These are phyloP conservation scores for Tuber borchii DNA, from an alignment of 495 filamentous ascomycete genomes.

Conservation along the genomic window DNA sequence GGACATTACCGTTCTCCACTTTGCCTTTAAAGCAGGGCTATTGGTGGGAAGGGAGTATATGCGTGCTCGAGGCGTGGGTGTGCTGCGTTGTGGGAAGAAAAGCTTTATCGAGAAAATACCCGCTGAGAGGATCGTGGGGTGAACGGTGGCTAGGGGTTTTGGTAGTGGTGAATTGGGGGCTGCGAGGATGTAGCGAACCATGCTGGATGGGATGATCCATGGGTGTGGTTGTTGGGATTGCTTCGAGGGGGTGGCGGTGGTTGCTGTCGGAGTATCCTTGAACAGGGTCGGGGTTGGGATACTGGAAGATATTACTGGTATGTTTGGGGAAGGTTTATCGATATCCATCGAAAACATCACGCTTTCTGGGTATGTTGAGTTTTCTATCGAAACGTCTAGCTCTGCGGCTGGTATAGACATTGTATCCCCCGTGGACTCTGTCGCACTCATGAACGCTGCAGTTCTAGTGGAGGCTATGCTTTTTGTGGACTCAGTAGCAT, in stretches of 20 bases:
- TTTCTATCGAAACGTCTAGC: slow-evolving; percentile 13
- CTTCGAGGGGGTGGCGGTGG: slow-evolving; percentile 32
- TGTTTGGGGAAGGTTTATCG: slow-evolving; percentile 16
- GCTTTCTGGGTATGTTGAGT: background rate
- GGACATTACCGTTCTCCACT: slow-evolving; percentile 47
- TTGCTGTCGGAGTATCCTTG: slow-evolving; percentile 42
- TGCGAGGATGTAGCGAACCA: slow-evolving; percentile 19
- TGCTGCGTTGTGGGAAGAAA: slow-evolving; percentile 54
- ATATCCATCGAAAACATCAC: slow-evolving; percentile 13
- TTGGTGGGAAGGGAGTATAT: slow-evolving; percentile 63
- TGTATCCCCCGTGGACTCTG: background rate
- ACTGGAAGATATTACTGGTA: background rate
- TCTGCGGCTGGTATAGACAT: background rate
- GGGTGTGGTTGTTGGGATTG: slow-evolving; percentile 28
- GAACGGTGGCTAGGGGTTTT: slow-evolving; percentile 13
- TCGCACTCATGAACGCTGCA: background rate
- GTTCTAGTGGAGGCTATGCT: background rate
- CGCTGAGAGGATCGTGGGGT: slow-evolving; percentile 27
- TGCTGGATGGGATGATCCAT: slow-evolving; percentile 36
- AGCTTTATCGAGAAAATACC: slow-evolving; percentile 56
- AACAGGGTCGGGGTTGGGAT: background rate
- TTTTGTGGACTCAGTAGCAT: background rate
- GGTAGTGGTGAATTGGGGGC: slow-evolving; percentile 19
- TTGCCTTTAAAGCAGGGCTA: slow-evolving; percentile 44
- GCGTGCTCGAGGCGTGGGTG: slow-evolving; percentile 57